Base-by-base conservation (phyloP, 257 asterid genomes). In the Penstemon eatonii region DNA sequence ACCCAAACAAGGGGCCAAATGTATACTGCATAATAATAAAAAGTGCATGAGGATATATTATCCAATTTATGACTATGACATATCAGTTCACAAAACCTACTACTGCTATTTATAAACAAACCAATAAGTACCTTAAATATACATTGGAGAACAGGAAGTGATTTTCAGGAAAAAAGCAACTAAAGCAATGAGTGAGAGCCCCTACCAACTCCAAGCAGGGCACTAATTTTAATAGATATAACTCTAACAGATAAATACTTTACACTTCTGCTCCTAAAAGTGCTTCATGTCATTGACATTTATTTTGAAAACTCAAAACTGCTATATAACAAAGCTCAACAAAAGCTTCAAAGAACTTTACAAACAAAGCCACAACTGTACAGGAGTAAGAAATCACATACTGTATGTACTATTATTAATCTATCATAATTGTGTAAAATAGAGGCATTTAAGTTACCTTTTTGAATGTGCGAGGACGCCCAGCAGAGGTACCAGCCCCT, bases 401-500 rank as follows among this genome's bases (percentile, higher is more conserved):
- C 13, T 10, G 37, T 18, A 47, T 39, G 33, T 25, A 25, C 33
- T 25, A 25, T 25, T 25, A 25, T 0, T 13, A 3, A 13, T 37
- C 40, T 50, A 72, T 10, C 54, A 57, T 41, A 13, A 4, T 43
- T 12, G 19, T n/a, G 37, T 25, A 58, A 72, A 66, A 57, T 11
- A 60, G 49, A 38, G 38, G 18, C 49, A 56, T 37, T 6, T 5
- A 42, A 38, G 38, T 5, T 81, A 92, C 98, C 96, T 76, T 66
- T 75, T 60, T 92, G 83, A 92, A 92, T 4, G 95, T 79, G 66
- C 95, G 96, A 62, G 98, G 98, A 71, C 96, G 96, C 51, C 81
- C 63, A 56, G 92, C 72, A 69, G 98, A 92, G 69, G 92, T 77
- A 63, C 96, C 96, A 77, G 96, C 91, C 73, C 76, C 98, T 92